Base-by-base conservation (phyloP, 257 asterid genomes). In the Solanum medicagineum region DNA sequence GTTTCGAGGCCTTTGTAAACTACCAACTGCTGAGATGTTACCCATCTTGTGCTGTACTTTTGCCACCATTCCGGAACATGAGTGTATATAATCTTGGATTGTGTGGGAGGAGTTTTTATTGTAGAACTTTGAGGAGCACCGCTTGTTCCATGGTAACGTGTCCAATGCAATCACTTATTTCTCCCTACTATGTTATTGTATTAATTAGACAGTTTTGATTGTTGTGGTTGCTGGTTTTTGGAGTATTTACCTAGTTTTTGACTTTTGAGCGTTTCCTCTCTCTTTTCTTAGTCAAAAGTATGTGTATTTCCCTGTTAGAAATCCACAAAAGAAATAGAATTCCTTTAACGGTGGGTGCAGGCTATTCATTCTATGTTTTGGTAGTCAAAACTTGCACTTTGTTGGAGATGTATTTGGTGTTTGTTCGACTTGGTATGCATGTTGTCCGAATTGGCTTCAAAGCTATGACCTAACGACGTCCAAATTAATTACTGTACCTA, bases 1-100 rank as follows among this genome's bases (percentile, higher is more conserved):
- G 66, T 60, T 60, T 16, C 40, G 54, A 86, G 92, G 92, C 86
- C 80, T 59, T 54, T 85, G 86, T 89, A 85, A 88, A 81, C 88
- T 80, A 83, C 77, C 42, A 79, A 82, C 83, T 85, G 87, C 83
- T 36, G 79, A 81, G 88, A 62, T 63, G 53, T 74, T 80, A 69
- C 87, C 75, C 49, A 79, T 55, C 77, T 83, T 49, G 22, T 57
- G 20, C 85, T 66, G 66, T 74, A 55, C 63, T 86, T 68, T 81
- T 77, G 62, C 51, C 85, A 83, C 80, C 86, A 36, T 83, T 81
- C 45, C 84, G 81, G 84, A 84, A 90, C 86, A 90, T 84, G 91
- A 36, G 80, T 84, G 80, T 84, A 69, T 84, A 84, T 84, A 84
- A 51, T 59, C 75, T n/a, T 82, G 59, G 56, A 11, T 82, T 59